Conservation (phyloP, 257 asterid genomes). For the Solanum clarkiae region DNA sequence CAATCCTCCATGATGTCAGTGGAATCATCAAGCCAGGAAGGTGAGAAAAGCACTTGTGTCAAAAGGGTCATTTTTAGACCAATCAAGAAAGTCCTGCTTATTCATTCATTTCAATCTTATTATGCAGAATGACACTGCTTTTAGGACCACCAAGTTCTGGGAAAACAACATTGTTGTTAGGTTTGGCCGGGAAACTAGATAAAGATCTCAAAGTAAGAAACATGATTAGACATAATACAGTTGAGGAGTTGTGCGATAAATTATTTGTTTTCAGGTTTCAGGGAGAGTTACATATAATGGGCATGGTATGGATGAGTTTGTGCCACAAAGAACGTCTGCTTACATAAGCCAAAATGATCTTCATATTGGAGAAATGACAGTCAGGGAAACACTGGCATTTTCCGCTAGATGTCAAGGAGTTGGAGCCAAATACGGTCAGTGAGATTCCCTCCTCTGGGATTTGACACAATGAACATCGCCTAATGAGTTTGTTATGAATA, state of each 20-base stretch:
- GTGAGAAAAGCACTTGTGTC: constrained; percentile 10
- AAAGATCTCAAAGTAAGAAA: constrained; percentile 45
- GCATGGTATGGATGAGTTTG: constrained; percentile 58
- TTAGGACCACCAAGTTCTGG: constrained; percentile 94
- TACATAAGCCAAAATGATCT: constrained; percentile 85
- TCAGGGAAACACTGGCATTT: constrained; percentile 80
- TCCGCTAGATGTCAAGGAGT: constrained; percentile 94
- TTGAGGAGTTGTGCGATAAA: not conserved
- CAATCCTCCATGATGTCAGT: constrained; percentile 60
- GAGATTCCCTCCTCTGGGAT: not conserved
- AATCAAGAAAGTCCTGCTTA: not conserved
- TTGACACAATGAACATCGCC: too few relatives aligned
- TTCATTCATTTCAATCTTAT: not conserved
- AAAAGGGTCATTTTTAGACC: not conserved
- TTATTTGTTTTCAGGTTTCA: constrained; percentile 23
- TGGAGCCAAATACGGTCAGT: constrained; percentile 68
- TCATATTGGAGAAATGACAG: constrained; percentile 82
- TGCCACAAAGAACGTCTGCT: constrained; percentile 79
- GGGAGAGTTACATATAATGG: constrained; percentile 81
- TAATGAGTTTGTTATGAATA: not conserved
- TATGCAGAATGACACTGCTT: constrained; percentile 61
- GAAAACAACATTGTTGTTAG: constrained; percentile 73
- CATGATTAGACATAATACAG: not conserved
- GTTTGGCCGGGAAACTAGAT: constrained; percentile 81
- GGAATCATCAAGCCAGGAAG: constrained; percentile 87